Base-by-base conservation (phyloP, 176 grass and related monocot species). In the Carex scoparia region DNA sequence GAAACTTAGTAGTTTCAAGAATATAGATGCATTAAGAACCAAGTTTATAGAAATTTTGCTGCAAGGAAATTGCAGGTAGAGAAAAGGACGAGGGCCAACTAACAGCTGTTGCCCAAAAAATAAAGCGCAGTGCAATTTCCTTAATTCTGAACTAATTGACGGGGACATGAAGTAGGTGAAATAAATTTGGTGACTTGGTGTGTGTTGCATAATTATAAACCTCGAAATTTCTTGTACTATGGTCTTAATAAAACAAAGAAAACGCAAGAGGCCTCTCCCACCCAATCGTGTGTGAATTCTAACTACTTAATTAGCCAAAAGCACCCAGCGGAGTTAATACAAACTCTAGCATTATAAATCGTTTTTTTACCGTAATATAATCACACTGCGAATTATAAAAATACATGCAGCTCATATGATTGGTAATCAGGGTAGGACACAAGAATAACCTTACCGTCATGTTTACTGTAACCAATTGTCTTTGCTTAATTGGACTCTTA, bases 121-220 rank as follows among this genome's bases (percentile, higher is more conserved):
- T 35, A 16, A 4, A 37, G 23, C 14, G 6, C 49, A 57, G 32
- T 44, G 5, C 32, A 40, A 46, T 46, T 14, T 40, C 69, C 13
- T 19, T 37, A 27, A 49, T 32, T 15, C 6, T 16, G 3, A 32
- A 79, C 10, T 79, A 30, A 46, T 54, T 64, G 79, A 81, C 13
- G 31, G 79, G 0, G 58, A 81, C 18, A 44, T n/a, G 12, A 42
- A 66, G 80, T 67, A 82, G 80, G 80, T 83, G 40, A 83, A 83
- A 67, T 66, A n/a, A n/a, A 18, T 12, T 37, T 37, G 35, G 35
- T 35, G 35, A 57, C 23, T 37, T 37, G 30, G 58, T 8, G 55
- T 32, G 18, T 64, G 59, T 42, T 63, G 35, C 79, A 2, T 38
- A 81, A 81, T 40, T 11, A 16, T 58, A 53, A 27, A 14, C 0